These are phyloP conservation scores for Styphnolobium japonicum DNA, from an alignment of 306 rosid genomes.

Conservation along the genomic window DNA sequence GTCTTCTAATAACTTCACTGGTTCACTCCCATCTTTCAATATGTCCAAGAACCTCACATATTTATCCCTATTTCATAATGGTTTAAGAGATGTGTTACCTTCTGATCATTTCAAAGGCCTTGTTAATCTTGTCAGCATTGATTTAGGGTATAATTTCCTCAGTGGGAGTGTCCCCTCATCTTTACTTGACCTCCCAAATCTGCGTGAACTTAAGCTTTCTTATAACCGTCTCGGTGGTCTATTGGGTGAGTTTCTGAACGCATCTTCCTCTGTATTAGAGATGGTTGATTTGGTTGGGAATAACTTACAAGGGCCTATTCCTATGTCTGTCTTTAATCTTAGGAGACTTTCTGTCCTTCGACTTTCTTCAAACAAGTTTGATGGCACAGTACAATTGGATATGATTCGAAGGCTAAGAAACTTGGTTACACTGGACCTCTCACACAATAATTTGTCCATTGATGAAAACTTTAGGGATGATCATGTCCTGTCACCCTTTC, in stretches of 20 bases:
- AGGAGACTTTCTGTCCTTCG: conserved; percentile 13
- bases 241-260: neutral
- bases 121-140: neutral
- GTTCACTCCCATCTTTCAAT: conserved; percentile 41
- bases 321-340: conserved; percentile 18
- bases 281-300: conserved; percentile 46
- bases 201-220: conserved; percentile 8
- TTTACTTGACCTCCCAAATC: conserved; percentile 15
- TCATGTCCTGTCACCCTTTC: neutral
- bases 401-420: neutral
- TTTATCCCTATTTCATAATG: conserved; percentile 22
- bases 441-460: conserved; percentile 32
- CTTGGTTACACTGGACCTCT: conserved; percentile 41
- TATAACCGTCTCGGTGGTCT: conserved; percentile 25
- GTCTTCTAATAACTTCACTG: conserved; percentile 29
- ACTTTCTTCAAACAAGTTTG: conserved; percentile 52
- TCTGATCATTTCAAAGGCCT: conserved; percentile 21
- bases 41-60: conserved; percentile 23
- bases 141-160: conserved; percentile 19
- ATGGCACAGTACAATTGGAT: conserved; percentile 28
- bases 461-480: neutral
- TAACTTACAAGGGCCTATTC: conserved; percentile 44
- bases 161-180: conserved; percentile 25
- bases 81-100: conserved; percentile 7
- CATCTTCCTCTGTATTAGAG: neutral